These are phyloP conservation scores for Hanseniaspora valbyensis DNA, from an alignment of 805 yeast species.

Conservation along the genomic window DNA sequence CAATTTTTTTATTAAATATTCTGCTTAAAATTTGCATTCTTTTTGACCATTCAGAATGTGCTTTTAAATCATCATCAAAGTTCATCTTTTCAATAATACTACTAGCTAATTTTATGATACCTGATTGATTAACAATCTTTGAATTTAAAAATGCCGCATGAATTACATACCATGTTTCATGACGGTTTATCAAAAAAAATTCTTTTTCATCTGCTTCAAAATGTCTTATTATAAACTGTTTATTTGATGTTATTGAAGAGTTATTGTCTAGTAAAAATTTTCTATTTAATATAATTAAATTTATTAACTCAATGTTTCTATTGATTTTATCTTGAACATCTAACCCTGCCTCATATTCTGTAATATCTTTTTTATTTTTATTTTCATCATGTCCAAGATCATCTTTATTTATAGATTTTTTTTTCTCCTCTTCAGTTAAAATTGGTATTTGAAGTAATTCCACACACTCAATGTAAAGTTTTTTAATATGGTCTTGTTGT, in stretches of 20 bases:
- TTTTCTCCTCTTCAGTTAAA: neutral
- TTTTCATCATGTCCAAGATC: slow-evolving; percentile 18
- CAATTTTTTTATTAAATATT: slow-evolving; percentile 37
- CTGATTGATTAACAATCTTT: neutral
- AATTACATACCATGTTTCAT: neutral
- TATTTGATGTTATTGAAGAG: neutral
- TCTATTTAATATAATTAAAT: slow-evolving; percentile 38
- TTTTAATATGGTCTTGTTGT: slow-evolving; percentile 24
- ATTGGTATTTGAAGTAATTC: slow-evolving; percentile 25
- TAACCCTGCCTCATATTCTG: slow-evolving; percentile 66
- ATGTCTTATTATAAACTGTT: neutral
- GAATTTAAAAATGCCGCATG: neutral
- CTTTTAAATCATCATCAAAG: neutral
- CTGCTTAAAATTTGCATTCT: neutral
- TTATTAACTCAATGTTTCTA: slow-evolving; percentile 45
- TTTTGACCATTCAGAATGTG: slow-evolving; percentile 6
- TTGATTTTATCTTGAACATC: slow-evolving; percentile 64
- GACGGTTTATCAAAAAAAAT: neutral
- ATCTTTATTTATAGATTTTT: slow-evolving; percentile 7
- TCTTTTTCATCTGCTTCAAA: neutral
- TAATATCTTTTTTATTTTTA: slow-evolving; percentile 35
- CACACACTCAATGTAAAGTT: slow-evolving; percentile 18
- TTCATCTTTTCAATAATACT: neutral
- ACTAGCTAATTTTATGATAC: neutral
- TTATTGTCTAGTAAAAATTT: slow-evolving; percentile 19